Conservation (phyloP, 345 rosid genomes). For the Rhodamnia argentea region DNA sequence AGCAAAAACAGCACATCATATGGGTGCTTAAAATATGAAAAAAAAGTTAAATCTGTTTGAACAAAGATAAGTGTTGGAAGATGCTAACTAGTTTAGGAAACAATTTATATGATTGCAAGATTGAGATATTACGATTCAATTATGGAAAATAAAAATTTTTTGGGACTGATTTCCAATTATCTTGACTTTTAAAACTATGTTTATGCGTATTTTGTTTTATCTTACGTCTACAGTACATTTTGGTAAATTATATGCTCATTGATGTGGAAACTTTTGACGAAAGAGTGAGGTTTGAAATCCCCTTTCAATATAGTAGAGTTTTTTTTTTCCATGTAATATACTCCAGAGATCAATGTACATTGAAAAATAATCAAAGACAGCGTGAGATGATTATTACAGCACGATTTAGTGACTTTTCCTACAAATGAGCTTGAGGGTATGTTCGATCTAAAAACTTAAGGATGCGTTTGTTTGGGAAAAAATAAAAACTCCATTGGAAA, state of each 20-base stretch:
- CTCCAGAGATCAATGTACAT: background rate
- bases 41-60: background rate
- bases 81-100: background rate
- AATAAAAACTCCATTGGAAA: too few species aligned
- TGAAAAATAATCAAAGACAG: rapidly evolving
- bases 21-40: background rate
- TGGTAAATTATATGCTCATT: background rate
- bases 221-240: background rate
- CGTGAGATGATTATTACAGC: background rate
- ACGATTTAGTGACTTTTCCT: background rate
- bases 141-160: background rate
- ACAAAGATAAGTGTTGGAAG: background rate
- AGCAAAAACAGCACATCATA: background rate
- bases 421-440: background rate
- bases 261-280: background rate
- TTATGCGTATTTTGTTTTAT: background rate
- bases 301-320: background rate
- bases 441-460: too few species aligned
- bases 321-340: background rate
- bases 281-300: background rate
- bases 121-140: background rate
- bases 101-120: background rate
- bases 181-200: background rate
- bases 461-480: too few species aligned
- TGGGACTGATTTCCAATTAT: background rate